These are phyloP conservation scores for Psilocybe azurescens DNA, from an alignment of 768 basidiomycete species.

Conservation along the genomic window DNA sequence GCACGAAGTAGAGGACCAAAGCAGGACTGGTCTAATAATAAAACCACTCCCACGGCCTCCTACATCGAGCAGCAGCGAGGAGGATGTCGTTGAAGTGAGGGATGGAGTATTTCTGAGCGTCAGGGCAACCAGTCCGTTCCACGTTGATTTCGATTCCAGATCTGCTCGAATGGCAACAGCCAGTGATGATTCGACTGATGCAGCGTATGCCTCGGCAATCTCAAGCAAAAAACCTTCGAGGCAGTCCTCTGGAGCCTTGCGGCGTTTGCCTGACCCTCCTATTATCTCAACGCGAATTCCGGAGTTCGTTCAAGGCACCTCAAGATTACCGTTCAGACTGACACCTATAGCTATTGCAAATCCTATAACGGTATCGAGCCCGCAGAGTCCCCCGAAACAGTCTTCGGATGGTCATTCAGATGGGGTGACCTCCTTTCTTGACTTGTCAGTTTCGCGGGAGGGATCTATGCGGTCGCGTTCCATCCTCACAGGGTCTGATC, in stretches of 20 bases:
- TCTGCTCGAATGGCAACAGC: slow-evolving; percentile 10
- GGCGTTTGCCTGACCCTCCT: slow-evolving; percentile 4
- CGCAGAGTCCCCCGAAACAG: slow-evolving; percentile 1
- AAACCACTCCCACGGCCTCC: slow-evolving; percentile 16
- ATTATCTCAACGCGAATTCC: slow-evolving; percentile 14
- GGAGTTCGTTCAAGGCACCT: slow-evolving; percentile 25
- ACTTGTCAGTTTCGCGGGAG: slow-evolving; percentile 28
- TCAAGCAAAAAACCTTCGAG: slow-evolving; percentile 15
- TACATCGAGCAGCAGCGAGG: slow-evolving; percentile 3
- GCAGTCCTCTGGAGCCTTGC: slow-evolving; percentile 12
- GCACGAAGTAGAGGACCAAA: not conserved
- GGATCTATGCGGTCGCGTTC: slow-evolving; percentile 27
- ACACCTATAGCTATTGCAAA: slow-evolving; percentile 19
- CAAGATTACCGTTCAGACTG: slow-evolving; percentile 26
- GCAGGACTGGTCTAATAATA: not conserved
- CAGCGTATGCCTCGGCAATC: slow-evolving; percentile 7
- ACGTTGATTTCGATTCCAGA: slow-evolving; percentile 40
- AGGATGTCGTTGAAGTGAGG: slow-evolving; percentile 14
- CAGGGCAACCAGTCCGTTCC: slow-evolving; percentile 51
- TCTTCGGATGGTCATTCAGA: slow-evolving; percentile 21
- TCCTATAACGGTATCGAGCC: slow-evolving; percentile 1
- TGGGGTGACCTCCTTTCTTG: slow-evolving; percentile 28
- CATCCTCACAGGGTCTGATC: slow-evolving; percentile 17
- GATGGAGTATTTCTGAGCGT: slow-evolving; percentile 36
- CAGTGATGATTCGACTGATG: slow-evolving; percentile 11